Evolutionary conservation across 805 yeast genomes (phyloP), one percentile per base, ranked within the genome.

Genomic region (Starmera dryadoides): DNA sequence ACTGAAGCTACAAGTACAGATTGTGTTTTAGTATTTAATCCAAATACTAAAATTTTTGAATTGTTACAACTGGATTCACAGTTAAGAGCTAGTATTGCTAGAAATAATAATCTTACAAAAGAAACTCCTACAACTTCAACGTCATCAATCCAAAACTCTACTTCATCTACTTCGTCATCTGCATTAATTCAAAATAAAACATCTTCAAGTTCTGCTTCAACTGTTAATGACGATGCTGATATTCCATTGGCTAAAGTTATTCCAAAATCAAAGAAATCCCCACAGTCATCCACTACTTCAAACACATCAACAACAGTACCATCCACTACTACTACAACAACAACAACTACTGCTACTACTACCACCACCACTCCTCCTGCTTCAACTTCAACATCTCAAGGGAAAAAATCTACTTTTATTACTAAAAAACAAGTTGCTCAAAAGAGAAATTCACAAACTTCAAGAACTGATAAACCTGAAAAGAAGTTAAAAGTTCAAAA

Each of bases 11-110:
- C 38, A n/a, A 46, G 46, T 2, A 35, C 49, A 5, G 54, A 53
- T n/a, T 55, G 53, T 34, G 25, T 56, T 3, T 28, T 56, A n/a
- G 28, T 48, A 1, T 56, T 29, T 36, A 50, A 53, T 32, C 45
- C 45, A 17, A 25, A 37, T 10, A n/a, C 37, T 4, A 22, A 35
- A 17, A 25, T 31, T 9, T 50, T 53, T 28, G 52, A 46, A 17
- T 36, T 53, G 12, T 37, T 46, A 26, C 41, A 38, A 28, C 29
- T 49, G 22, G 53, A 42, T n/a, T 30, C 41, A 9, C 35, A 43
- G 28, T 33, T 46, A 9, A 39, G 39, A n/a, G 20, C 33, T 10
- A 12, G 14, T 7, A 14, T 28, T 6, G 30, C 16, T 6, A 28
- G 33, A 30, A 30, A 30, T 30, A 4, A 7, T 21, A 21, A 6